Conservation (phyloP, 306 rosid genomes). For the Hylodesmum podocarpum region DNA sequence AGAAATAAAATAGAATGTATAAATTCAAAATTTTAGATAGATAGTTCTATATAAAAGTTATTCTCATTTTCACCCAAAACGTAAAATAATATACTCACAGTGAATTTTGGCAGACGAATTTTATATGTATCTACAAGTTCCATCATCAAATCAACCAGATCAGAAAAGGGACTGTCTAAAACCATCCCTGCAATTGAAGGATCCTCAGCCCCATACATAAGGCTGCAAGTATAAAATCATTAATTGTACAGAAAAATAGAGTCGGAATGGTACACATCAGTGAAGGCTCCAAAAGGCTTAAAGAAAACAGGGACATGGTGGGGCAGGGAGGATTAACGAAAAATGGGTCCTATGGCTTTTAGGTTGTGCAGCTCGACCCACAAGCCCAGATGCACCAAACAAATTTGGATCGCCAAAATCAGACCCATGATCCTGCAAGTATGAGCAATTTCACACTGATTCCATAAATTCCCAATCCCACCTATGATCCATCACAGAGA, state of each 20-base stretch:
- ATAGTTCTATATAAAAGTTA: background rate
- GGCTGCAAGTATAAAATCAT: constrained; percentile 62
- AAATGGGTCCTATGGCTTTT: background rate
- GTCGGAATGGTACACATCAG: no score
- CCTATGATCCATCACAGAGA: background rate
- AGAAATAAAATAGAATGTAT: background rate
- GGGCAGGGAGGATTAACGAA: background rate
- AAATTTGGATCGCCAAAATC: background rate
- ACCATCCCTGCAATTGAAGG: constrained; percentile 99
- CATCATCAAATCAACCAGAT: constrained; percentile 98
- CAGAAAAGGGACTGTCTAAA: constrained; percentile 96
- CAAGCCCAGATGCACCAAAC: background rate
- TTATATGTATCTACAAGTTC: constrained; percentile 93
- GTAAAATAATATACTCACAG: constrained; percentile 59
- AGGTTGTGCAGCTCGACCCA: background rate
- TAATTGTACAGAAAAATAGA: constrained; percentile 22
- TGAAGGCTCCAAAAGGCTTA: no score
- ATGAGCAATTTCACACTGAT: background rate
- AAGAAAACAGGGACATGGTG: no score
- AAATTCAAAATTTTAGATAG: background rate
- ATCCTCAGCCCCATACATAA: constrained; percentile 97
- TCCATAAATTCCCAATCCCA: background rate
- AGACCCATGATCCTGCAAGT: background rate
- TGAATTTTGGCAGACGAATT: constrained; percentile 93
- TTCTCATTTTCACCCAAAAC: background rate